Percentiles rank a stretch among this genome's conserved stretches.
Evolutionary conservation across 257 asterid species (phyloP).

Genomic region (Nicotiana tabacum): DNA sequence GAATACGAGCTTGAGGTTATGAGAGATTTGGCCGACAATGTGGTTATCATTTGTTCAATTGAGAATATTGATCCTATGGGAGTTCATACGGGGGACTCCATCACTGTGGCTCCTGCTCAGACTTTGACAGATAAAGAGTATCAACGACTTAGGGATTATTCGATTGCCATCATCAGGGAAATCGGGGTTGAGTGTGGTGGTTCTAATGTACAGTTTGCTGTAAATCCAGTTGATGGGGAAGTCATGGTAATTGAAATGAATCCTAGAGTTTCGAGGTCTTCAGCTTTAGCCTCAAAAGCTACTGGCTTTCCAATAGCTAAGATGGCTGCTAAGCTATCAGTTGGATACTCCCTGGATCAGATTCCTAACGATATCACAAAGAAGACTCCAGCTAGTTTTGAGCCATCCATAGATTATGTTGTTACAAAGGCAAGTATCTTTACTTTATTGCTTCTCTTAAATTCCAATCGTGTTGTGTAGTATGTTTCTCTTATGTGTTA

Average conservation of each 20-base stretch:
- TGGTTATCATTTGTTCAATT: slow-evolving; percentile 96
- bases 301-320: slow-evolving; percentile 99
- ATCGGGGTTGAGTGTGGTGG: slow-evolving; percentile 99
- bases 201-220: slow-evolving; percentile 93
- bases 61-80: slow-evolving; percentile 99
- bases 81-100: slow-evolving; percentile 94
- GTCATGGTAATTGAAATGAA: slow-evolving; percentile 99
- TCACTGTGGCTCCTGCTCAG: slow-evolving; percentile 98
- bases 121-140: slow-evolving; percentile 96
- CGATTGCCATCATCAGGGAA: slow-evolving; percentile 95
- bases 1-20: slow-evolving; percentile 98
- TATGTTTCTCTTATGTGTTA: neutral
- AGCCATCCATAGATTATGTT: slow-evolving; percentile 95
- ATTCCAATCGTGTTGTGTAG: neutral
- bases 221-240: slow-evolving; percentile 92
- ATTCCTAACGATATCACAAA: slow-evolving; percentile 96
- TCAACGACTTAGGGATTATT: slow-evolving; percentile 92
- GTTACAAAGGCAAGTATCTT: slow-evolving; percentile 70
- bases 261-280: slow-evolving; percentile 95
- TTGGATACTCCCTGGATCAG: slow-evolving; percentile 92
- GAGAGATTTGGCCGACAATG: slow-evolving; percentile 97
- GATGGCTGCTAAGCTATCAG: slow-evolving; percentile 97
- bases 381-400: slow-evolving; percentile 99
- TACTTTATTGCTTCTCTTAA: neutral
- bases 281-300: slow-evolving; percentile 97